Percentiles rank a stretch among this genome's conserved stretches.
phyloP scores from a whole-genome alignment of 768 basidiomycete species.

The Leccinum subgranulosum region DNA sequence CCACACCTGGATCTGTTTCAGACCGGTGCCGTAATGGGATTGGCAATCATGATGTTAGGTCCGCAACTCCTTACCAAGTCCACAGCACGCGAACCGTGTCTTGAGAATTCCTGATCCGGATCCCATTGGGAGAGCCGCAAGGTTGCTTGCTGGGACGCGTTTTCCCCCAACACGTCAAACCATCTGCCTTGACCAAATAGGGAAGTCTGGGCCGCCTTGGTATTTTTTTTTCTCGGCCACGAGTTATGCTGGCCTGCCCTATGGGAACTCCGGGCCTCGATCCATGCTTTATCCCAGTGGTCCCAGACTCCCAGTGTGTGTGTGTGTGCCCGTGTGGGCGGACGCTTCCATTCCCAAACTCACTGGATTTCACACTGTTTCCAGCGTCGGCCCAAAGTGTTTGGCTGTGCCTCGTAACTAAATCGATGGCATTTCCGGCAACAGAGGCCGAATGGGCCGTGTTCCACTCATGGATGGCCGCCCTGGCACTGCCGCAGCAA shows the following conservation, averaged over 20 bases:
- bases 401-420: conserved; percentile 31
- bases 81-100: conserved; percentile 10
- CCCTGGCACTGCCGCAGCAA: conserved; percentile 16
- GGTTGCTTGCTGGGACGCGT: conserved; percentile 13
- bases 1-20: conserved; percentile 26
- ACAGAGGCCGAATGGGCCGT: conserved; percentile 16
- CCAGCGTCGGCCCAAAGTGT: conserved; percentile 7
- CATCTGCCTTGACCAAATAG: background rate
- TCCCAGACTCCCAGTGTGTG: conserved; percentile 8
- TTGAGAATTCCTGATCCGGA: conserved; percentile 8
- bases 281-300: conserved; percentile 3
- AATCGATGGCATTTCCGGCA: conserved; percentile 26
- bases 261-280: conserved; percentile 11
- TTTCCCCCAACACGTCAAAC: conserved; percentile 15
- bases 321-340: background rate
- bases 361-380: conserved; percentile 29
- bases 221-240: conserved; percentile 5
- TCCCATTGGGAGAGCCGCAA: conserved; percentile 15
- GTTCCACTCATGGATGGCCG: conserved; percentile 11
- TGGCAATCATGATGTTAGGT: conserved; percentile 29
- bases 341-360: conserved; percentile 21
- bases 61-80: conserved; percentile 8
- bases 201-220: conserved; percentile 5
- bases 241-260: conserved; percentile 7
- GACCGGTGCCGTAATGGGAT: conserved; percentile 31